phyloP scores from a whole-genome alignment of 305 asterid genomes.

The Solanum aculeatissimum region DNA sequence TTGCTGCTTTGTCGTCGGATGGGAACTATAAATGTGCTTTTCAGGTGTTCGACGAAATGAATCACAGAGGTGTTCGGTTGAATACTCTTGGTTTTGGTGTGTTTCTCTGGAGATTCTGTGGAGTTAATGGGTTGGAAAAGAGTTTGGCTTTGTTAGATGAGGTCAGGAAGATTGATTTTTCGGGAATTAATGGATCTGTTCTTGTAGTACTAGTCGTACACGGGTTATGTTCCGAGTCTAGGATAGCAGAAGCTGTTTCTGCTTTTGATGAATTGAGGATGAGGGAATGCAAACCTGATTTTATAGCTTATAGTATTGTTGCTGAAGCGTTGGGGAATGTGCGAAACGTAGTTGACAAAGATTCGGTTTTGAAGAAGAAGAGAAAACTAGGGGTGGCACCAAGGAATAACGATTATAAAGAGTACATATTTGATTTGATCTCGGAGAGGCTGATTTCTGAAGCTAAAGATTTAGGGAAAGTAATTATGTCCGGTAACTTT shows the following conservation, averaged over 20 bases:
- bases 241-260: slow-evolving; percentile 34
- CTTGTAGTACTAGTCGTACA: slow-evolving; percentile 56
- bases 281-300: slow-evolving; percentile 80
- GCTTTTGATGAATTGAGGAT: slow-evolving; percentile 62
- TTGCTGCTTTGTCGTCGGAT: slow-evolving; percentile 54
- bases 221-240: slow-evolving; percentile 39
- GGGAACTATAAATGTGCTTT: slow-evolving; percentile 36
- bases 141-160: slow-evolving; percentile 41
- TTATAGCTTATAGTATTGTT: slow-evolving; percentile 78
- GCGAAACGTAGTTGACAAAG: slow-evolving; percentile 49
- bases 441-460: slow-evolving; percentile 44
- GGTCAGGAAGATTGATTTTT: slow-evolving; percentile 32
- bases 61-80: slow-evolving; percentile 31
- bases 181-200: slow-evolving; percentile 52
- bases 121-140: slow-evolving; percentile 33
- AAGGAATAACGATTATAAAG: slow-evolving; percentile 43
- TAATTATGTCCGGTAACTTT: slow-evolving; percentile 67
- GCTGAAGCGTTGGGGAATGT: slow-evolving; percentile 48
- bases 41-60: slow-evolving; percentile 67
- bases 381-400: slow-evolving; percentile 92
- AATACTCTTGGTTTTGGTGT: slow-evolving; percentile 75
- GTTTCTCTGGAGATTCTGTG: slow-evolving; percentile 54
- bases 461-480: slow-evolving; percentile 68
- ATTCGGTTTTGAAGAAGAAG: slow-evolving; percentile 63
- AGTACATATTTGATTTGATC: slow-evolving; percentile 52